phyloP scores from a whole-genome alignment of 73 alveolate species.

The Durusdinium trenchii region DNA sequence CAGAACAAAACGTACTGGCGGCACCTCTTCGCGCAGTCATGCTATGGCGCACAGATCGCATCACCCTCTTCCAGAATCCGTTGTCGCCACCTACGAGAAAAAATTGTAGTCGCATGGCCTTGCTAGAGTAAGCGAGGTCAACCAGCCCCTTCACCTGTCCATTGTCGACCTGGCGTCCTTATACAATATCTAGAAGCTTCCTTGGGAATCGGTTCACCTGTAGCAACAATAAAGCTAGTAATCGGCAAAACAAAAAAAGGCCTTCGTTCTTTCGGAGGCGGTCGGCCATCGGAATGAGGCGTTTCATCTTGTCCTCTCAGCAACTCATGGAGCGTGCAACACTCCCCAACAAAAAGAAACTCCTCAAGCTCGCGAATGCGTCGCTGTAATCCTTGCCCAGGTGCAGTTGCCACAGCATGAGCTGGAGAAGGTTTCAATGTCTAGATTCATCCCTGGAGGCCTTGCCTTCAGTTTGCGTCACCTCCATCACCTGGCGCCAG shows the following conservation, averaged over 20 bases:
- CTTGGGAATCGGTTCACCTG: too few species aligned
- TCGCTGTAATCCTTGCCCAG: slow-evolving; percentile 41
- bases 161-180: too few species aligned
- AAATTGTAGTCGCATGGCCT: too few species aligned
- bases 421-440: background rate
- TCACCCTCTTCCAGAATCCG: slow-evolving; percentile 84
- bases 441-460: background rate
- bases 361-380: slow-evolving; percentile 87
- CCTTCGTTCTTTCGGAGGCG: slow-evolving; percentile 88
- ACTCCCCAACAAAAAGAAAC: background rate
- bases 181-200: too few species aligned
- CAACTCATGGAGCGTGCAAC: background rate
- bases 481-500: slow-evolving; percentile 78
- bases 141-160: too few species aligned
- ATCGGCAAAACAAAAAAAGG: too few species aligned
- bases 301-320: slow-evolving; percentile 67
- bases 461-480: slow-evolving; percentile 63
- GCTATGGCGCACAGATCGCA: slow-evolving; percentile 94
- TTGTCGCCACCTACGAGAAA: slow-evolving; percentile 35
- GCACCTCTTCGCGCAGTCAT: slow-evolving; percentile 91
- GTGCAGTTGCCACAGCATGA: background rate
- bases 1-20: too few species aligned
- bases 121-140: too few species aligned
- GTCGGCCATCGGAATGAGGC: slow-evolving; percentile 63
- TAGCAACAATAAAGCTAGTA: too few species aligned